phyloP scores from a whole-genome alignment of 371 early-diverging fungal species.

The Conidiobolus incongruus region DNA sequence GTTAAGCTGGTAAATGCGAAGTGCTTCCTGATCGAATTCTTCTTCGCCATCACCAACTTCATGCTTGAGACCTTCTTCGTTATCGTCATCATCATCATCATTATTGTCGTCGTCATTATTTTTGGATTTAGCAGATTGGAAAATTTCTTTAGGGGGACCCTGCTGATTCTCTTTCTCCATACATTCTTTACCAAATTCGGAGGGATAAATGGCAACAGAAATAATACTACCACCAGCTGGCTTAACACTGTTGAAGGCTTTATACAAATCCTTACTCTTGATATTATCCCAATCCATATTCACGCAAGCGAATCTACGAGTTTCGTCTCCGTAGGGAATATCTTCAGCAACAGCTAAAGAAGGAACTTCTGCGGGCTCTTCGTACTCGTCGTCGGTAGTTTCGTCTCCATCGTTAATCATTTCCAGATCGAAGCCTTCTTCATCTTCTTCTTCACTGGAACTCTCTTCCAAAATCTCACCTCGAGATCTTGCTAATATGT shows the following conservation, averaged over 20 bases:
- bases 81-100: constrained; percentile 15
- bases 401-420: no score
- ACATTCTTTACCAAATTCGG: constrained; percentile 88
- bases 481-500: constrained; percentile 35
- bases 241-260: constrained; percentile 69
- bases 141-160: constrained; percentile 71
- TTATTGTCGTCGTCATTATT: no score
- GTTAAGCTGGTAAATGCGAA: constrained; percentile 87
- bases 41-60: constrained; percentile 27
- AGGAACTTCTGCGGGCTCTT: constrained; percentile 1
- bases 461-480: constrained; percentile 23
- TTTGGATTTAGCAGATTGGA: no score
- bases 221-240: constrained; percentile 47
- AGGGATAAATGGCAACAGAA: constrained; percentile 72
- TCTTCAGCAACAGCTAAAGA: constrained; percentile 10
- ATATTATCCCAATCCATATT: constrained; percentile 96
- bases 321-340: constrained; percentile 65
- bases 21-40: constrained; percentile 58
- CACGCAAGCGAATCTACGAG: constrained; percentile 76
- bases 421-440: no score
- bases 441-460: constrained; percentile 21
- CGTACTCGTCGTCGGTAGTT: constrained; percentile 8
- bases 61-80: constrained; percentile 20
- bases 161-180: constrained; percentile 43
- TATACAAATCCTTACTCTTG: constrained; percentile 64